Conservation (phyloP, 371 early-diverging fungal species). For the Umbelopsis sp. region DNA sequence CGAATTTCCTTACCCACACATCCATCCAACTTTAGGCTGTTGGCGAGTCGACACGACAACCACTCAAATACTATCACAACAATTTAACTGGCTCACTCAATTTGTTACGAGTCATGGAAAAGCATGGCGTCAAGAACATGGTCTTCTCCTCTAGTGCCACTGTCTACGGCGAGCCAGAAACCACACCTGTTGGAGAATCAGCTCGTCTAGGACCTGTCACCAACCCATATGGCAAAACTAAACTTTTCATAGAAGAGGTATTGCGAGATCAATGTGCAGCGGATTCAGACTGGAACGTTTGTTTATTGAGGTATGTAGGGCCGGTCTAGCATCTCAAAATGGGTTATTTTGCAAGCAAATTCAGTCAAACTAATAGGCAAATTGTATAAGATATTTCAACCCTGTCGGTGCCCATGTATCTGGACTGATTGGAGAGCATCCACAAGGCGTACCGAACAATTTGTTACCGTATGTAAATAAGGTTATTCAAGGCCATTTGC, state of each 20-base stretch:
- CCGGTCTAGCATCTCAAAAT: too few relatives aligned
- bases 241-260: conserved; percentile 81
- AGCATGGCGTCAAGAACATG: conserved; percentile 67
- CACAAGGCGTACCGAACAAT: conserved; percentile 84
- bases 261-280: conserved; percentile 70
- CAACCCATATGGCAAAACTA: conserved; percentile 90
- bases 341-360: too few relatives aligned
- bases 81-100: conserved; percentile 84
- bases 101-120: conserved; percentile 69
- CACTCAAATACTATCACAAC: conserved; percentile 87
- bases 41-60: conserved; percentile 80
- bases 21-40: conserved; percentile 57
- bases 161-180: conserved; percentile 72
- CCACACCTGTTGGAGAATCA: conserved; percentile 64
- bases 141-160: conserved; percentile 92
- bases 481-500: conserved; percentile 76
- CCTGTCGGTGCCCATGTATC: conserved; percentile 89
- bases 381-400: conserved; percentile 77
- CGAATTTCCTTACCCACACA: neutral
- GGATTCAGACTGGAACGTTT: conserved; percentile 63
- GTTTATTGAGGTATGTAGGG: conserved; percentile 62
- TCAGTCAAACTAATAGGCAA: too few relatives aligned
- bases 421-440: conserved; percentile 89
- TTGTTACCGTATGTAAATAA: conserved; percentile 88
- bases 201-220: conserved; percentile 65